Conservation (phyloP, 495 filamentous ascomycete species). For the Podospora comata region DNA sequence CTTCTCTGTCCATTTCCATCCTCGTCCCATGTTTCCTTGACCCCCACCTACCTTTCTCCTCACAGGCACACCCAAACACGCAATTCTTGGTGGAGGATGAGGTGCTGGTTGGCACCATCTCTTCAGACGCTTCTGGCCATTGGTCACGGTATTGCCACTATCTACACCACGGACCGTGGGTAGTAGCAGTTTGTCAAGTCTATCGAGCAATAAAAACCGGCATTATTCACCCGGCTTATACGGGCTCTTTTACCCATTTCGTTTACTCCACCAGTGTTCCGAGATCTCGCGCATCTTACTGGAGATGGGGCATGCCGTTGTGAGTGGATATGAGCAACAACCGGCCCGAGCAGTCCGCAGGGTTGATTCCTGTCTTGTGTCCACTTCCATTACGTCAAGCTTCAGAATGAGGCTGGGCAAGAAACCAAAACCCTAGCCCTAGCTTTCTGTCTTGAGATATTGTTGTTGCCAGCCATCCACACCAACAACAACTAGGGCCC, state of each 20-base stretch:
- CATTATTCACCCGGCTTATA: neutral
- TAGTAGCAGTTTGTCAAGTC: neutral
- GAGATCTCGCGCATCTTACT: neutral
- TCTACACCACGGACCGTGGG: neutral
- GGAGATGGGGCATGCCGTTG: neutral
- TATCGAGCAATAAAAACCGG: neutral
- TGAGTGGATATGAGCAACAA: constrained; percentile 1
- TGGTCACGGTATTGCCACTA: neutral
- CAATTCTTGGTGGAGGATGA: neutral
- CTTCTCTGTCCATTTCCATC: neutral
- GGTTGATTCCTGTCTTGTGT: neutral
- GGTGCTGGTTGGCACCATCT: neutral
- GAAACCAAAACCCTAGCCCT: neutral
- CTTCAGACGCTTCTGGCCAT: neutral
- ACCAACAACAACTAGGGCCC: neutral
- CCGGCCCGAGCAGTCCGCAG: neutral
- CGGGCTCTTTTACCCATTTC: neutral
- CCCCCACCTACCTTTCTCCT: neutral
- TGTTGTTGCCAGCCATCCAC: neutral
- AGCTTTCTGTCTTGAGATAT: neutral
- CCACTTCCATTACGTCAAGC: neutral
- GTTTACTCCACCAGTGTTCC: neutral
- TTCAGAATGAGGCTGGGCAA: neutral
- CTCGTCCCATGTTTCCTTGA: neutral
- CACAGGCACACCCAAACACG: neutral